Conservation (phyloP, 257 asterid genomes). For the Misopates orontium region DNA sequence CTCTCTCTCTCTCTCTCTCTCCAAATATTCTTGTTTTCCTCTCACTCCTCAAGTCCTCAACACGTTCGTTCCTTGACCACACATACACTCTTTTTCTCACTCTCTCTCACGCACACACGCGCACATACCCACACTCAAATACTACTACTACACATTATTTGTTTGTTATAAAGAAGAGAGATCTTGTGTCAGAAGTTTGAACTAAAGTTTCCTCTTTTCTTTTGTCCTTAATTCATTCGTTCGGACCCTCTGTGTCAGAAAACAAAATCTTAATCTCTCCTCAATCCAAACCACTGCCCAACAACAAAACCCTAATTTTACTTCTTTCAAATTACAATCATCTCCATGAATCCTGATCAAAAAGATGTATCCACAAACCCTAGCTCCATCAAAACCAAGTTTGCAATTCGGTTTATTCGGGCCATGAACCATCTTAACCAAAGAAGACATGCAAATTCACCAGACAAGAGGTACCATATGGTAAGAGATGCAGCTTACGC, state of each 20-base stretch:
- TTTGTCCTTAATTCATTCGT: constrained; percentile 44
- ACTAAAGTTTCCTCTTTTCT: constrained; percentile 32
- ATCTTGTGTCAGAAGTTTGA: constrained; percentile 53
- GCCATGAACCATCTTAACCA: constrained; percentile 47
- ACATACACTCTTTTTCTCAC: constrained; percentile 30
- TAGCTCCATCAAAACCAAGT: constrained; percentile 45
- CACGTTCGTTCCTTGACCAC: constrained; percentile 31
- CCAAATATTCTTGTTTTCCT: constrained; percentile 30
- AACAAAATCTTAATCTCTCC: constrained; percentile 46
- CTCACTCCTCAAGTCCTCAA: constrained; percentile 41
- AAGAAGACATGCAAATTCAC: constrained; percentile 4
- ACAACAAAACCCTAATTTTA: constrained; percentile 42
- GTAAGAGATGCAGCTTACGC: constrained; percentile 61
- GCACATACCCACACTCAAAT: neutral
- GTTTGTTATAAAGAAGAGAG: constrained; percentile 46
- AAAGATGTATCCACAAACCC: constrained; percentile 28
- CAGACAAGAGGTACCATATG: constrained; percentile 32
- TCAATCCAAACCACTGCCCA: constrained; percentile 2
- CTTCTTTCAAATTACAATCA: neutral
- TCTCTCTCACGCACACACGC: constrained; percentile 4
- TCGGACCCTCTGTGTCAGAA: constrained; percentile 72
- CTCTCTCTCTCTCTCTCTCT: constrained; percentile 22
- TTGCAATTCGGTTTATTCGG: constrained; percentile 51
- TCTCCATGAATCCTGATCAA: constrained; percentile 27
- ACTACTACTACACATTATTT: neutral